phyloP scores from a whole-genome alignment of 495 filamentous ascomycete species.

The Staphylotrichum longicolle region DNA sequence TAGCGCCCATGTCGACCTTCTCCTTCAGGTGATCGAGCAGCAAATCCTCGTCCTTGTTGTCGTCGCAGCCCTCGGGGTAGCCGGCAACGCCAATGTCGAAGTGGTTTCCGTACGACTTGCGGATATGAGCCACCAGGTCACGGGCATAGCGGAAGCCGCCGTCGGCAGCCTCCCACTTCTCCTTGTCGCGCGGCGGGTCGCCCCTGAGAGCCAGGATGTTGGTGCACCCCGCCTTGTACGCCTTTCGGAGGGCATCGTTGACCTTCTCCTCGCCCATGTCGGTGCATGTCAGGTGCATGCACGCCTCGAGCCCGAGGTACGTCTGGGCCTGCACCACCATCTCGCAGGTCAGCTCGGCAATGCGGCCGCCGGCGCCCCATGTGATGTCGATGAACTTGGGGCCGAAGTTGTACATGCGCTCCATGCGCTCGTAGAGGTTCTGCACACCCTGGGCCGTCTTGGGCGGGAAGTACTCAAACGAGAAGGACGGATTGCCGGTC shows the following conservation, averaged over 20 bases:
- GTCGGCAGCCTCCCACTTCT: constrained; percentile 84
- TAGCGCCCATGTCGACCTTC: constrained; percentile 92
- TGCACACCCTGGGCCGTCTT: constrained; percentile 99
- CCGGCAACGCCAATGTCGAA: constrained; percentile 98
- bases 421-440: constrained; percentile 99
- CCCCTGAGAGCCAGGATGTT: constrained; percentile 96
- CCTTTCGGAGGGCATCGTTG: constrained; percentile 79
- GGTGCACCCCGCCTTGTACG: constrained; percentile 93
- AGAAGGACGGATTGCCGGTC: constrained; percentile 79
- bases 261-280: constrained; percentile 94
- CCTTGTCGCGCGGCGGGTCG: constrained; percentile 91
- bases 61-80: constrained; percentile 95
- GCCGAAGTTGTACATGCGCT: constrained; percentile 93
- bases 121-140: constrained; percentile 92
- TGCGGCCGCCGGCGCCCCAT: constrained; percentile 93
- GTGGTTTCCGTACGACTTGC: constrained; percentile 83
- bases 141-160: constrained; percentile 88
- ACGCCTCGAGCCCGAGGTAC: constrained; percentile 95
- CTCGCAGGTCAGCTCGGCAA: constrained; percentile 89
- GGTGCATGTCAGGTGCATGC: constrained; percentile 99
- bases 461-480: constrained; percentile 99
- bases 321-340: constrained; percentile 97
- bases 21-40: constrained; percentile 94
- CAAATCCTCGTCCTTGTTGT: constrained; percentile 77
- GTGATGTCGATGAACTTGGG: constrained; percentile 97